These are phyloP conservation scores for Chlamydomonas sp. DNA, from an alignment of 139 green algal genomes.

Conservation along the genomic window DNA sequence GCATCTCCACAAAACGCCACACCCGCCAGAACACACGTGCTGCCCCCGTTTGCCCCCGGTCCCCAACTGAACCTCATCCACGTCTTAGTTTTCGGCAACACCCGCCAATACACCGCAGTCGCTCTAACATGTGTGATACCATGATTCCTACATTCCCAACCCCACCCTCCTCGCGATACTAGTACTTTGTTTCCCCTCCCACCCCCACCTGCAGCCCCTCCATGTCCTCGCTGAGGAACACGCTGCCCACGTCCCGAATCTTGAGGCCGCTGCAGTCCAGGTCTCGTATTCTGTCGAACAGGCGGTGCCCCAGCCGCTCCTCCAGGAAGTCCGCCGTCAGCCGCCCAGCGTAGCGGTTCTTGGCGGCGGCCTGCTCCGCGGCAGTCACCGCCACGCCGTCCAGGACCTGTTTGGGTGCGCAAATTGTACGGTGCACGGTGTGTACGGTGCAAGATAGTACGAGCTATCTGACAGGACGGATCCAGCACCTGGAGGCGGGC, in stretches of 20 bases:
- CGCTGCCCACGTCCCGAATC: constrained; percentile 64
- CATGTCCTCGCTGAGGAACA: constrained; percentile 64
- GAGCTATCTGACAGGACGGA: too few species aligned
- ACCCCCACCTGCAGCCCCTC: constrained; percentile 44
- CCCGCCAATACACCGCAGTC: too few species aligned
- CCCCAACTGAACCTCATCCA: too few species aligned
- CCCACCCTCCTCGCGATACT: not conserved
- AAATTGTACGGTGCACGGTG: too few species aligned
- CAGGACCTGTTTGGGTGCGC: constrained; percentile 62
- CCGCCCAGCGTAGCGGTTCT: constrained; percentile 66
- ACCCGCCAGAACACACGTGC: too few species aligned
- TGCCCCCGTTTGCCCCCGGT: too few species aligned
- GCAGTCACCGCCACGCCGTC: constrained; percentile 69
- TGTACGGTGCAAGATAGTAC: too few species aligned
- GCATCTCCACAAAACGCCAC: too few species aligned
- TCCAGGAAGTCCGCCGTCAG: constrained; percentile 76
- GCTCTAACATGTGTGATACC: not conserved
- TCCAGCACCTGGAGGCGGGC: too few species aligned
- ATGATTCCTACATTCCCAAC: not conserved
- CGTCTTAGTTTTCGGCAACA: too few species aligned
- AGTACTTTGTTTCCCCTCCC: too few species aligned
- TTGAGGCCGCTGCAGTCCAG: constrained; percentile 59
- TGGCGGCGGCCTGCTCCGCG: constrained; percentile 69
- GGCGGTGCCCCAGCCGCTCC: constrained; percentile 65
- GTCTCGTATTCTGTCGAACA: constrained; percentile 67